phyloP scores from a whole-genome alignment of 371 early-diverging fungal species.

The Zychaea mexicana region DNA sequence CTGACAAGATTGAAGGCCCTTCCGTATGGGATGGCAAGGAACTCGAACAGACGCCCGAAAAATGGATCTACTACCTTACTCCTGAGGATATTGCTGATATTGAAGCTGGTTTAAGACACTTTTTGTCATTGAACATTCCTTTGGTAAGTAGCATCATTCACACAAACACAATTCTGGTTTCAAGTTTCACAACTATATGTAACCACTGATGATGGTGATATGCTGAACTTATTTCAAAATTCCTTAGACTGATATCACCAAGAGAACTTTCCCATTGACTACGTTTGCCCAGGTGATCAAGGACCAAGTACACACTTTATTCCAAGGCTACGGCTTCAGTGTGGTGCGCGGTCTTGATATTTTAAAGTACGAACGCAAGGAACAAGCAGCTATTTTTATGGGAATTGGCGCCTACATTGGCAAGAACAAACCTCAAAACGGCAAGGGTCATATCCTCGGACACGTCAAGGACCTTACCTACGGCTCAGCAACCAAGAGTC shows the following conservation, averaged over 20 bases:
- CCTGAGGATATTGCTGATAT: slow-evolving; percentile 40
- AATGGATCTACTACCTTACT: slow-evolving; percentile 43
- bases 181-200: too few species aligned
- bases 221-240: too few species aligned
- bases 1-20: slow-evolving; percentile 39
- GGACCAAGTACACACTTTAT: slow-evolving; percentile 27
- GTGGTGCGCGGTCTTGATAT: slow-evolving; percentile 45
- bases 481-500: slow-evolving; percentile 40
- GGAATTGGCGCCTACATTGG: slow-evolving; percentile 46
- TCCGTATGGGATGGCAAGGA: slow-evolving; percentile 45
- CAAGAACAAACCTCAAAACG: slow-evolving; percentile 39
- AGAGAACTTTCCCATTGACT: slow-evolving; percentile 34
- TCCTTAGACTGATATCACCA: slow-evolving; percentile 28
- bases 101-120: slow-evolving; percentile 36
- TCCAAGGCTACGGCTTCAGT: slow-evolving; percentile 39
- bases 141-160: slow-evolving; percentile 12
- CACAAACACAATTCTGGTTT: too few species aligned
- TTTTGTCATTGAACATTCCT: slow-evolving; percentile 25
- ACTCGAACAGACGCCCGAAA: slow-evolving; percentile 38
- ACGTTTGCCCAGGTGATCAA: slow-evolving; percentile 26
- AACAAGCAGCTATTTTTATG: slow-evolving; percentile 45
- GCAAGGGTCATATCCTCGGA: slow-evolving; percentile 45
- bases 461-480: slow-evolving; percentile 45
- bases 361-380: slow-evolving; percentile 32
- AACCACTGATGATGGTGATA: not conserved